These are phyloP conservation scores for Geotrichum histeridarum DNA, from an alignment of 1,139 yeast genomes.

Conservation along the genomic window DNA sequence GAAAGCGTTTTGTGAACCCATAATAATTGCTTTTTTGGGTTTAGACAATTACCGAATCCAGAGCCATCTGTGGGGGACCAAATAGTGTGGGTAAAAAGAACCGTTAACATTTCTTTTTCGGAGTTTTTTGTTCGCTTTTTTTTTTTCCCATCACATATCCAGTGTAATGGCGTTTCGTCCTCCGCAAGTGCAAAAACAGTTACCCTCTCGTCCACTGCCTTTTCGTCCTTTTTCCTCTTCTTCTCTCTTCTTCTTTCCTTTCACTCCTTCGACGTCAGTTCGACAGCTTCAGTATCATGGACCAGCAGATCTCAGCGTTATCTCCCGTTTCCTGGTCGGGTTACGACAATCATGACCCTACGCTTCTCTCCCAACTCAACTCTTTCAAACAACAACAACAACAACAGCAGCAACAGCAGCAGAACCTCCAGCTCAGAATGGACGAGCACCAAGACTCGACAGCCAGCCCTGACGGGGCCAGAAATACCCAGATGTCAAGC, in stretches of 20 bases:
- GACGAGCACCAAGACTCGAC: background rate
- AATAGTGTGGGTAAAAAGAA: too few species aligned
- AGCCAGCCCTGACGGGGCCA: background rate
- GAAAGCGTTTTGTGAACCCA: background rate
- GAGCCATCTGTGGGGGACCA: too few species aligned
- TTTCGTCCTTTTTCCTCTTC: background rate
- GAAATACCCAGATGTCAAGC: background rate
- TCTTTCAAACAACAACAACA: background rate
- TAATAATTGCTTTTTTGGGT: too few species aligned
- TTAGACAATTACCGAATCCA: too few species aligned
- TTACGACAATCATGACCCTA: background rate
- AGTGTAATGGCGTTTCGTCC: too few species aligned
- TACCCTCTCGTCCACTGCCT: background rate
- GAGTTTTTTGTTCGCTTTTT: background rate
- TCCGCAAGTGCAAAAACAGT: too few species aligned
- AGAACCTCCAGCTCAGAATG: background rate
- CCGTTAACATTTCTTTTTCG: background rate
- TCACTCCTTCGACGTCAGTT: background rate
- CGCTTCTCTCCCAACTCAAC: background rate
- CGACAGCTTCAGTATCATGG: background rate
- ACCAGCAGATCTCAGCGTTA: background rate
- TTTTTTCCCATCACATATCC: background rate
- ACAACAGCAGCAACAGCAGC: background rate
- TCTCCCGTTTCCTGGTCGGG: slow-evolving; percentile 6
- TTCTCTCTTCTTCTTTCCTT: background rate